Evolutionary conservation across 495 filamentous ascomycete genomes (phyloP).

Genomic region (Achaetomiella virescens): DNA sequence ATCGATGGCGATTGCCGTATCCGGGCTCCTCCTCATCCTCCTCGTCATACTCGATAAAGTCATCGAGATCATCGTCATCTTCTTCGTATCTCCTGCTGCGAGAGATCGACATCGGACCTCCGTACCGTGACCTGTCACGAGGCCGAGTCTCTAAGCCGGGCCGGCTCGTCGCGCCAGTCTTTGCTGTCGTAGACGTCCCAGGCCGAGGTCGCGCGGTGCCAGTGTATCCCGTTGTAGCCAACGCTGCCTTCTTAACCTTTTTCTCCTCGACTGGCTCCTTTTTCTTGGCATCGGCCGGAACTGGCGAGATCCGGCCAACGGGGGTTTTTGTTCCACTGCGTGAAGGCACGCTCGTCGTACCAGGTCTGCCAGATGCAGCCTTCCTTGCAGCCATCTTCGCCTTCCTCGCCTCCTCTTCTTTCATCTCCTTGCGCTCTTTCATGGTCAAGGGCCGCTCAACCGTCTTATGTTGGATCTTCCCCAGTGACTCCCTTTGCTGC

Average conservation of each 20-base stretch:
- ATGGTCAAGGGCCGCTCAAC: slow-evolving; percentile 39
- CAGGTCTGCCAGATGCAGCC: slow-evolving; percentile 16
- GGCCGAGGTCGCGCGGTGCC: slow-evolving; percentile 48
- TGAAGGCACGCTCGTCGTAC: slow-evolving; percentile 14
- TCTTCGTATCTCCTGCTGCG: slow-evolving; percentile 45
- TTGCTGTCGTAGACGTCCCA: slow-evolving; percentile 24
- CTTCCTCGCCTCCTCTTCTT: slow-evolving; percentile 27
- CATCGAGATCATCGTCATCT: slow-evolving; percentile 49
- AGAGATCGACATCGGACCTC: slow-evolving; percentile 23
- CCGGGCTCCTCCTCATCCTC: slow-evolving; percentile 38
- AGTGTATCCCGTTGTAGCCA: slow-evolving; percentile 51
- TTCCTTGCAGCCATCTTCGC: slow-evolving; percentile 14
- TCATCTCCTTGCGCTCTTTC: slow-evolving; percentile 43
- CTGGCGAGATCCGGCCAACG: slow-evolving; percentile 13
- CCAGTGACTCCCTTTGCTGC: slow-evolving; percentile 39
- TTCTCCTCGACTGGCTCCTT: slow-evolving; percentile 34
- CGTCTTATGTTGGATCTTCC: slow-evolving; percentile 52
- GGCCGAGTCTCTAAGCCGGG: slow-evolving; percentile 15
- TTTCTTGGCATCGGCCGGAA: slow-evolving; percentile 12
- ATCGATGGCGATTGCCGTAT: slow-evolving; percentile 22
- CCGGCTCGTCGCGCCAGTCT: slow-evolving; percentile 22
- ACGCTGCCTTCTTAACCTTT: slow-evolving; percentile 52
- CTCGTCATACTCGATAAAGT: slow-evolving; percentile 51
- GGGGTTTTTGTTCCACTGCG: slow-evolving; percentile 14
- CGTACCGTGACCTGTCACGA: slow-evolving; percentile 21